Evolutionary conservation across 2,329 filamentous ascomycete species (phyloP).

Genomic region (Teratosphaeria gauchensis): DNA sequence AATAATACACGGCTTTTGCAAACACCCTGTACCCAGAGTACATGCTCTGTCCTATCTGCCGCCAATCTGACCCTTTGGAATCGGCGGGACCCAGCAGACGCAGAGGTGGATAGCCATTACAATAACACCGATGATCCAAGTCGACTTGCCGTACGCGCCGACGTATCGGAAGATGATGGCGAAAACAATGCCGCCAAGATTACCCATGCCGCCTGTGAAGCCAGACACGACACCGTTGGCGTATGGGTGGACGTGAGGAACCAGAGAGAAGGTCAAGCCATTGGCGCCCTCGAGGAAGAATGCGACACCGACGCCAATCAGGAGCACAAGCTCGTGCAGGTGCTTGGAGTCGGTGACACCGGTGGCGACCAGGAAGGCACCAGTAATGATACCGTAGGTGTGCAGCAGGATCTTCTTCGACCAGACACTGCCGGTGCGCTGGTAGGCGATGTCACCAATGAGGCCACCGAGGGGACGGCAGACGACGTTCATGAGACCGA

Average conservation of each 20-base stretch:
- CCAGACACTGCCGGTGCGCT: slow-evolving; percentile 44
- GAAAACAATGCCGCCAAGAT: slow-evolving; percentile 77
- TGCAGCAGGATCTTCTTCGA: slow-evolving; percentile 55
- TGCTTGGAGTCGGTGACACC: slow-evolving; percentile 54
- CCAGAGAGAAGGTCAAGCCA: slow-evolving; percentile 75
- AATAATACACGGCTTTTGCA: neutral
- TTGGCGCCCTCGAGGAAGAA: slow-evolving; percentile 80
- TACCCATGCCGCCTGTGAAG: slow-evolving; percentile 68
- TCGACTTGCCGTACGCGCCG: slow-evolving; percentile 55
- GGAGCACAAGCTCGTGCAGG: slow-evolving; percentile 60
- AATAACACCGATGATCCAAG: slow-evolving; percentile 77
- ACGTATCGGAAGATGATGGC: slow-evolving; percentile 75
- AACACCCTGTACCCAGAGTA: neutral
- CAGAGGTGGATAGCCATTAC: slow-evolving; percentile 59
- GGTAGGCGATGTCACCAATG: slow-evolving; percentile 48
- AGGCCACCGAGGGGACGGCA: slow-evolving; percentile 59
- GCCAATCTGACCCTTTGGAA: slow-evolving; percentile 45
- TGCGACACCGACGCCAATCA: slow-evolving; percentile 65
- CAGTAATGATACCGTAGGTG: slow-evolving; percentile 45
- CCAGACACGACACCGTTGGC: slow-evolving; percentile 76
- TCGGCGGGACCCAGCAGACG: slow-evolving; percentile 54
- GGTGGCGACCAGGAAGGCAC: slow-evolving; percentile 53
- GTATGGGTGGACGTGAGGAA: slow-evolving; percentile 75
- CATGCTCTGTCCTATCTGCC: slow-evolving; percentile 18
- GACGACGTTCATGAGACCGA: slow-evolving; percentile 62